phyloP scores from a whole-genome alignment of 179 eudicot species.

The Patellifolia procumbens region DNA sequence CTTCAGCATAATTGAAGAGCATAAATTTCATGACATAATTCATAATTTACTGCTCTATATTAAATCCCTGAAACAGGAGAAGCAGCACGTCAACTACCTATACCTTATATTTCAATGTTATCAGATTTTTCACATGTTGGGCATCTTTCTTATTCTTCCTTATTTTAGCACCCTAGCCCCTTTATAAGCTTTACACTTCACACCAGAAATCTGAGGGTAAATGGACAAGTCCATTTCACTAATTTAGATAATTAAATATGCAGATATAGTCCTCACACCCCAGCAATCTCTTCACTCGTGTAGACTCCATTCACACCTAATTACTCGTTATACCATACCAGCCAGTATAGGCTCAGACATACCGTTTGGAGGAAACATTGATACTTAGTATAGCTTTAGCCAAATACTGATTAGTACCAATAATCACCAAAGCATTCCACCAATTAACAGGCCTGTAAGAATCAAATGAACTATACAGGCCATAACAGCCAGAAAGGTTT shows the following conservation, averaged over 20 bases:
- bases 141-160: not conserved
- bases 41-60: not conserved
- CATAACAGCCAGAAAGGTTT: not conserved
- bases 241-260: not conserved
- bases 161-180: not conserved
- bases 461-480: not conserved
- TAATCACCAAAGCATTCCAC: not conserved
- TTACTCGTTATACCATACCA: not conserved
- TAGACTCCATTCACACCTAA: not conserved
- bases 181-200: not conserved
- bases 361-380: not conserved
- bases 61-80: not conserved
- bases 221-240: not conserved
- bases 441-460: no score
- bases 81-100: not conserved
- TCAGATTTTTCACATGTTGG: not conserved
- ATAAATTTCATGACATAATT: no score
- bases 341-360: not conserved
- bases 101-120: not conserved
- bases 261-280: not conserved
- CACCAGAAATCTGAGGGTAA: not conserved
- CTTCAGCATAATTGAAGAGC: constrained; percentile 12
- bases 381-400: not conserved
- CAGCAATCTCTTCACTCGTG: not conserved
- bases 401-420: not conserved